Evolutionary conservation across 148 eudicot species (phyloP).

Genomic region (Chenopodium berlandieri): DNA sequence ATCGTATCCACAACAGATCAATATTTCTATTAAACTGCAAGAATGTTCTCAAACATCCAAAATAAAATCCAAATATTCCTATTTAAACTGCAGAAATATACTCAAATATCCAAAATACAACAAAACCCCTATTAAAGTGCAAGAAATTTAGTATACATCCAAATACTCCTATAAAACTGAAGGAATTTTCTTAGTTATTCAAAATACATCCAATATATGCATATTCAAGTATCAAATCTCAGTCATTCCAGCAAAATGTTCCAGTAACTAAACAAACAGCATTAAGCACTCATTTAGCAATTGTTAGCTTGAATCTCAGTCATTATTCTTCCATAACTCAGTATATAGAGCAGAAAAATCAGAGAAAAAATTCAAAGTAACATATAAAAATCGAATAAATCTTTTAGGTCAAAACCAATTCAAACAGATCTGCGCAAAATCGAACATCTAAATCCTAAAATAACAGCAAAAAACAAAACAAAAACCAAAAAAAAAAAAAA

Average conservation of each 20-base stretch:
- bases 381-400: neutral
- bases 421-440: neutral
- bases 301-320: neutral
- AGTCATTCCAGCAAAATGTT: too few species aligned
- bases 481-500: neutral
- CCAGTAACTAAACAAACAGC: too few species aligned
- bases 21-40: neutral
- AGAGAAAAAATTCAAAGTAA: neutral
- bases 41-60: neutral
- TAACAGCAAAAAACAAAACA: neutral
- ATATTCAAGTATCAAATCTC: too few species aligned
- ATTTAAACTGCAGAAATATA: too few species aligned
- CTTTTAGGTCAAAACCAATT: neutral
- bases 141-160: too few species aligned
- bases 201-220: neutral
- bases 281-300: too few species aligned
- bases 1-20: neutral
- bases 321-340: neutral
- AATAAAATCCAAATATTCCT: neutral
- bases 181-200: neutral
- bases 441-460: neutral
- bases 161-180: neutral
- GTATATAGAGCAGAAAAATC: neutral
- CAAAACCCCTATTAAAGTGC: too few species aligned
- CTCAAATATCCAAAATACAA: too few species aligned